phyloP scores from a whole-genome alignment of 768 basidiomycete genomes.

The Tulasnella sp. region DNA sequence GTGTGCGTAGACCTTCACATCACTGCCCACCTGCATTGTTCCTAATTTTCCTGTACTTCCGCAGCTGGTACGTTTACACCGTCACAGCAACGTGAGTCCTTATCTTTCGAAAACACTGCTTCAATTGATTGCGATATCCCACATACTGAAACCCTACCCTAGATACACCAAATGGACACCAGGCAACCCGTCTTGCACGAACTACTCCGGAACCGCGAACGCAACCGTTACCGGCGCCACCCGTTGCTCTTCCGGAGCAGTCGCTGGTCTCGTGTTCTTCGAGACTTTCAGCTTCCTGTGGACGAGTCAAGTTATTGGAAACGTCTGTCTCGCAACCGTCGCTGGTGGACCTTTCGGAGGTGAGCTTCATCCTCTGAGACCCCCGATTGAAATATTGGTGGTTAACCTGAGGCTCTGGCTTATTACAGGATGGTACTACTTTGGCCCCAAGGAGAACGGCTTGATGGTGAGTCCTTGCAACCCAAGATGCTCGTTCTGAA shows the following conservation, averaged over 20 bases:
- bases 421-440: conserved; percentile 66
- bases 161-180: conserved; percentile 69
- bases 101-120: background rate
- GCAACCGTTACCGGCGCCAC: conserved; percentile 33
- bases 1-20: conserved; percentile 48
- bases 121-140: background rate
- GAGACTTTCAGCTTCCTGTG: conserved; percentile 80
- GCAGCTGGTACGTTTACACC: conserved; percentile 74
- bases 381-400: too few relatives aligned
- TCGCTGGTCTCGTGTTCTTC: conserved; percentile 74
- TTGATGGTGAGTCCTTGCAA: conserved; percentile 49
- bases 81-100: conserved; percentile 61
- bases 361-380: conserved; percentile 31
- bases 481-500: background rate
- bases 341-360: conserved; percentile 74
- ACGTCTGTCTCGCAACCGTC: conserved; percentile 72
- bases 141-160: background rate
- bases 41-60: conserved; percentile 16
- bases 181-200: conserved; percentile 63
- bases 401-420: background rate
- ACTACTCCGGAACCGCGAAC: conserved; percentile 35
- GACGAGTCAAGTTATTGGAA: conserved; percentile 78
- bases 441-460: conserved; percentile 64
- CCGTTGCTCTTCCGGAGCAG: conserved; percentile 67
- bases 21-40: background rate